Evolutionary conservation across 306 rosid genomes (phyloP), one percentile per base, ranked within the genome.

Genomic region (Neltuma alba): DNA sequence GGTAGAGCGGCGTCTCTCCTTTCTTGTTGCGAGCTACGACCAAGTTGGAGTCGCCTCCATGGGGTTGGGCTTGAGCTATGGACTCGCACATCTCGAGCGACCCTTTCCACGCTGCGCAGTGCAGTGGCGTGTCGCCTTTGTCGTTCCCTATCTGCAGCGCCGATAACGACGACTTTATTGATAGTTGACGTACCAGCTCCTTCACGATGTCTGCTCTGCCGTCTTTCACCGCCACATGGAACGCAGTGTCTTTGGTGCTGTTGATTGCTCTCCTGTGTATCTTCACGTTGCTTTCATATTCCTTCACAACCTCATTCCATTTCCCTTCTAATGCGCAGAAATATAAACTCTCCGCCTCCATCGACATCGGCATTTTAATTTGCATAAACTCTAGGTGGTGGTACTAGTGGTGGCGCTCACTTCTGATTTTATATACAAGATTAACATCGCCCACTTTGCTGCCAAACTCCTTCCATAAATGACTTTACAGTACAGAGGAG

Each of bases 201-300:
- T 6, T 6, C 1, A 63, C 69, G 3, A 16, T 3, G 21, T 33
- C 42, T 1, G 1, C 42, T 63, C 21, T 37, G 14, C 9, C 25
- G n/a, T 63, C 42, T 13, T 63, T 63, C 69, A 63, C 69, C 10
- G 69, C 69, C 69, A 63, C 13, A 7, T 63, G 69, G 42, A 63
- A 63, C 42, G 69, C 69, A 3, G 69, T 63, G 27, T 63, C 25
- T 0, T 63, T 63, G 12, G 40, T 5, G 25, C 2, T 63, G 38
- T 36, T 63, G 69, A 33, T 31, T 18, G 25, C 1, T 33, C 3
- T 33, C 6, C 20, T 33, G 41, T 63, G 42, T 31, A 63, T 18
- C 69, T 12, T 3, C 9, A 23, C 14, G 37, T 16, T 20, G 9
- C 9, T 18, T 33, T 18, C 0, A 42, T 63, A 63, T 63, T 31